Percentiles rank a stretch among this genome's conserved stretches.
These are phyloP conservation scores for Penicillium hordei DNA, from an alignment of 2,329 filamentous ascomycete species.

Conservation along the genomic window DNA sequence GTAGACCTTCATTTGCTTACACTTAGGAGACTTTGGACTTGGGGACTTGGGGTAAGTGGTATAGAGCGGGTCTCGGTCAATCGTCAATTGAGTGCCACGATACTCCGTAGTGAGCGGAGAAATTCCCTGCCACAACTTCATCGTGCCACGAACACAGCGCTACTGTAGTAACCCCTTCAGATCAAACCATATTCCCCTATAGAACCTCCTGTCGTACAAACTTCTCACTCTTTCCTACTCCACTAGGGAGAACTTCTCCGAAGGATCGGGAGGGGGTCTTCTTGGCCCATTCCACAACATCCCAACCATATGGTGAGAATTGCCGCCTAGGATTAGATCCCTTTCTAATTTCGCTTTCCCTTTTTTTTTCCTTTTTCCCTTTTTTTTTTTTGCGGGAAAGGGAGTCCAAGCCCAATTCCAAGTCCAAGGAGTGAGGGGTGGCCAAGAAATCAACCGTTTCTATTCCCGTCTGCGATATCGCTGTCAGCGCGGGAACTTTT, in stretches of 20 bases:
- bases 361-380: background rate
- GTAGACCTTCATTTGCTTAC: background rate
- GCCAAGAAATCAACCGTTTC: background rate
- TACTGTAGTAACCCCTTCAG: background rate
- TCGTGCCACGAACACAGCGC: constrained; percentile 7
- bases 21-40: background rate
- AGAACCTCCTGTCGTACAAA: background rate
- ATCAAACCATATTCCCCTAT: background rate
- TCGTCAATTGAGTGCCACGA: constrained; percentile 10
- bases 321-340: background rate
- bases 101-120: constrained; percentile 1
- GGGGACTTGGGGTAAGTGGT: background rate
- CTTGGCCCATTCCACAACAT: constrained; percentile 11
- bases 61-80: constrained; percentile 4
- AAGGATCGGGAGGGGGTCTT: background rate
- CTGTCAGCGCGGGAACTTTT: constrained; percentile 11
- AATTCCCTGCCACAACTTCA: background rate
- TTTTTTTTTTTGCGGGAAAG: background rate
- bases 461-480: background rate
- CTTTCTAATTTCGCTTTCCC: background rate
- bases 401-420: background rate
- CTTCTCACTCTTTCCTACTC: background rate
- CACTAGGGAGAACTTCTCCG: constrained; percentile 3
- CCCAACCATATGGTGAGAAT: background rate
- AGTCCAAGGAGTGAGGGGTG: constrained; percentile 1